A percentile compares a stretch with the other conserved stretches of the same genome.
phyloP scores from a whole-genome alignment of 768 basidiomycete genomes.

The Leccinum sublutescens region DNA sequence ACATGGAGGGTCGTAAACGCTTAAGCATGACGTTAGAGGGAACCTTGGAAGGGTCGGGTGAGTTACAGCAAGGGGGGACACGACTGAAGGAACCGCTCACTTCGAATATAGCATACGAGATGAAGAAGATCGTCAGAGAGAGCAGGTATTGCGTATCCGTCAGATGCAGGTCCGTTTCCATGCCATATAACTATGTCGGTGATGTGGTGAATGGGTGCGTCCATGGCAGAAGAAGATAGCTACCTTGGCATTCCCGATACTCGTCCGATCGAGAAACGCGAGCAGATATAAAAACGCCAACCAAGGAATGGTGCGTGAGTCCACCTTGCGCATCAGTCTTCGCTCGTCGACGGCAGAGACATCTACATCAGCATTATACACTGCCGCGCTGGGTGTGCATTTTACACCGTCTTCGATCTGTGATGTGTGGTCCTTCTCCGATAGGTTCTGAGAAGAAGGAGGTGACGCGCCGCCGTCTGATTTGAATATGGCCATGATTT shows the following conservation, averaged over 20 bases:
- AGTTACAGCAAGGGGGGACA: neutral
- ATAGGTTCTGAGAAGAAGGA: neutral
- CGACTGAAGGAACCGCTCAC: constrained; percentile 26
- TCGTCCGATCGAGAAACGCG: constrained; percentile 64
- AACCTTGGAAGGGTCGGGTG: constrained; percentile 35
- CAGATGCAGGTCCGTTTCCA: constrained; percentile 58
- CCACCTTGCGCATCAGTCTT: constrained; percentile 68
- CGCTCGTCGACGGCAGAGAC: constrained; percentile 63
- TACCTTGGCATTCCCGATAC: constrained; percentile 44
- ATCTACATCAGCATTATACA: constrained; percentile 50
- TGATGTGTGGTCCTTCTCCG: constrained; percentile 3
- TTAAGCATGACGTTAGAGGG: constrained; percentile 75
- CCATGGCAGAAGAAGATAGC: neutral
- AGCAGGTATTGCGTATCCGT: constrained; percentile 65
- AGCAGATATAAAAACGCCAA: constrained; percentile 73
- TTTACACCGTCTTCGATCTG: constrained; percentile 1
- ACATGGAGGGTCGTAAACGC: constrained; percentile 71
- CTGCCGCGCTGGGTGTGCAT: neutral
- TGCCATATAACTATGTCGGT: constrained; percentile 53
- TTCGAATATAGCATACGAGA: constrained; percentile 70
- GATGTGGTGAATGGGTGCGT: neutral
- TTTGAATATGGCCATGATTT: neutral
- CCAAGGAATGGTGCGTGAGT: constrained; percentile 66
- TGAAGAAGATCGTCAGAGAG: constrained; percentile 59
- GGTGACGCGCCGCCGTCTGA: neutral